Percentiles rank a stretch among this genome's conserved stretches.
These are phyloP conservation scores for Nemania diffusa DNA, from an alignment of 2,329 filamentous ascomycete genomes.

Conservation along the genomic window DNA sequence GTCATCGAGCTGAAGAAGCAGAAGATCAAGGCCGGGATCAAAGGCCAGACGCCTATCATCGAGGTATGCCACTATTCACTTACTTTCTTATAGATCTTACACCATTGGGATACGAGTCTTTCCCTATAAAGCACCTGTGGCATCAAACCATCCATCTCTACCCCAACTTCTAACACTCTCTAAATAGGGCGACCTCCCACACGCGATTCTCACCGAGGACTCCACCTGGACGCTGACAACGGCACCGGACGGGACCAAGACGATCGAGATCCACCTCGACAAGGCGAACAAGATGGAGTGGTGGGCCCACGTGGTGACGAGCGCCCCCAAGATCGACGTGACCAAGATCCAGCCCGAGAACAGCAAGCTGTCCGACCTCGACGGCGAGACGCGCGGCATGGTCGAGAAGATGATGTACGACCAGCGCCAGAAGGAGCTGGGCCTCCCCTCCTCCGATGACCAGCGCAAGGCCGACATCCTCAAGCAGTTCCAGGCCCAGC, in stretches of 20 bases:
- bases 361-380: conserved; percentile 89
- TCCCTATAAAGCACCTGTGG: no score
- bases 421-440: conserved; percentile 94
- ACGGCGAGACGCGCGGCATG: conserved; percentile 95
- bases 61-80: conserved; percentile 65
- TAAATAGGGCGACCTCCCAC: conserved; percentile 81
- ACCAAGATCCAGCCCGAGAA: conserved; percentile 94
- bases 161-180: not conserved
- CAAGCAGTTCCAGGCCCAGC: conserved; percentile 88
- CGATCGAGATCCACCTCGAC: conserved; percentile 86
- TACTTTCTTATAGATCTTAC: not conserved
- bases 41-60: conserved; percentile 87
- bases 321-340: conserved; percentile 91
- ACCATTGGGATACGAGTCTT: no score
- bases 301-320: conserved; percentile 93
- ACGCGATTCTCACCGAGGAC: conserved; percentile 83
- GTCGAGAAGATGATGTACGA: conserved; percentile 99
- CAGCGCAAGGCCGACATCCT: conserved; percentile 94
- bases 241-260: conserved; percentile 73
- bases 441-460: conserved; percentile 90
- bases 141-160: conserved; percentile 3
- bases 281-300: conserved; percentile 98
- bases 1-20: conserved; percentile 84
- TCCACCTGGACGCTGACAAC: conserved; percentile 92
- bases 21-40: conserved; percentile 81